These are phyloP conservation scores for Amesomyces nigricolor DNA, from an alignment of 2,329 filamentous ascomycete species.

Conservation along the genomic window DNA sequence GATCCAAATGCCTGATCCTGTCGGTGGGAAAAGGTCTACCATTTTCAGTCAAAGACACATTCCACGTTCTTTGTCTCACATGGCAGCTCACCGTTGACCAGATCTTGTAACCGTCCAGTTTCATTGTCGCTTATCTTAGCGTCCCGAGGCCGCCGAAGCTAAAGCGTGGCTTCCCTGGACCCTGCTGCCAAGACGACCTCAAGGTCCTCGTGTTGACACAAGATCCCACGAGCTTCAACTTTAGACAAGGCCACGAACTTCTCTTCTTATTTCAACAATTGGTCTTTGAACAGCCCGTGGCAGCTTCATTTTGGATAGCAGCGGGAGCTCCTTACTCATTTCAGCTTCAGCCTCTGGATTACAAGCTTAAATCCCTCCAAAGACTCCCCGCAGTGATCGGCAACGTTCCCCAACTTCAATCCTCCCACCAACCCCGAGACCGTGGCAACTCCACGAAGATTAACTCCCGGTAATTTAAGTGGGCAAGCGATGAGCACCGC, in stretches of 20 bases:
- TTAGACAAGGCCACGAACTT: neutral
- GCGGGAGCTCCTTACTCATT: too few species aligned
- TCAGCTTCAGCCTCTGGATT: too few species aligned
- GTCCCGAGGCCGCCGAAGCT: conserved; percentile 18
- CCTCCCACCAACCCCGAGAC: neutral
- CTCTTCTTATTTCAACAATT: neutral
- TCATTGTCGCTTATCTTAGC: conserved; percentile 12
- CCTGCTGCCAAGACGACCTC: conserved; percentile 16
- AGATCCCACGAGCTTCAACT: neutral
- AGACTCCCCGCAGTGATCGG: neutral
- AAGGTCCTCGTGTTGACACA: conserved; percentile 7
- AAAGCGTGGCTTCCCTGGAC: conserved; percentile 9
- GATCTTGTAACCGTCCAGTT: neutral
- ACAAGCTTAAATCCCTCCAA: too few species aligned
- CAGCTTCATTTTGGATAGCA: too few species aligned
- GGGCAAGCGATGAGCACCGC: conserved; percentile 16
- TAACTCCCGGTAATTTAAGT: neutral
- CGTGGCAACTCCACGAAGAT: too few species aligned
- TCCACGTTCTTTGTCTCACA: too few species aligned
- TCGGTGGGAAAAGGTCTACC: too few species aligned
- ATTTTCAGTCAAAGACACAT: too few species aligned
- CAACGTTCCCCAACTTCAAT: neutral
- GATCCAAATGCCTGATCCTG: neutral
- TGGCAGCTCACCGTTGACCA: too few species aligned
- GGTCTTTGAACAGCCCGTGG: neutral